Evolutionary conservation across 257 asterid genomes (phyloP).

Genomic region (Fraxinus anomala): DNA sequence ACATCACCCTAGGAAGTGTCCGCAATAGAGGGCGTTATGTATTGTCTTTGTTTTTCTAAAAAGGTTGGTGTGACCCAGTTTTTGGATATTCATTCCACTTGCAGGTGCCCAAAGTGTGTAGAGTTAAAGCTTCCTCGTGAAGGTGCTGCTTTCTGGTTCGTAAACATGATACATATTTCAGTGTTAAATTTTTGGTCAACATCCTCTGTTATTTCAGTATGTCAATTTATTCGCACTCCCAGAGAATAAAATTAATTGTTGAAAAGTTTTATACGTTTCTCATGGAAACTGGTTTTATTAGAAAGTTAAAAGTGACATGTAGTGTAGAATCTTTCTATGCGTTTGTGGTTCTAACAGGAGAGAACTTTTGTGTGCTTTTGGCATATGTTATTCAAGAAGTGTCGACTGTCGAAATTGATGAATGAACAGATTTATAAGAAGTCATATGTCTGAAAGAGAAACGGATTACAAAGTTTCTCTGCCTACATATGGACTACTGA

Average conservation of each 20-base stretch:
- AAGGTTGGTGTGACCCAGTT: conserved; percentile 2
- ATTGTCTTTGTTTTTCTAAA: conserved; percentile 15
- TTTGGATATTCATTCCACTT: conserved; percentile 16
- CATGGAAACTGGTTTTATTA: conserved; percentile 7
- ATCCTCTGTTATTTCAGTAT: not conserved
- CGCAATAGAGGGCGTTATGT: not conserved
- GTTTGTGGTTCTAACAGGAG: not conserved
- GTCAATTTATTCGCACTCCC: not conserved
- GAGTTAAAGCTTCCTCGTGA: conserved; percentile 94
- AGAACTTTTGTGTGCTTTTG: not conserved
- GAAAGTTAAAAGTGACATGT: not conserved
- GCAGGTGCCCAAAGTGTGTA: conserved; percentile 94
- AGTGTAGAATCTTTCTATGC: not conserved
- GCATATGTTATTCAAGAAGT: conserved; percentile 14
- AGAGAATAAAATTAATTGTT: not conserved
- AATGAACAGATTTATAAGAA: not conserved
- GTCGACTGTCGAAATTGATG: not conserved
- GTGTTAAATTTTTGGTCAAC: conserved; percentile 7
- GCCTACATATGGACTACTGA: not conserved
- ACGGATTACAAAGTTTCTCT: not conserved
- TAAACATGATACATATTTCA: conserved; percentile 30
- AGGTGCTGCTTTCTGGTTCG: conserved; percentile 97
- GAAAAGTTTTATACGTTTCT: not conserved
- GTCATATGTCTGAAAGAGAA: not conserved
- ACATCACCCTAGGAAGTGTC: no score